These are phyloP conservation scores for Brassica incana DNA, from an alignment of 345 rosid species.

Conservation along the genomic window DNA sequence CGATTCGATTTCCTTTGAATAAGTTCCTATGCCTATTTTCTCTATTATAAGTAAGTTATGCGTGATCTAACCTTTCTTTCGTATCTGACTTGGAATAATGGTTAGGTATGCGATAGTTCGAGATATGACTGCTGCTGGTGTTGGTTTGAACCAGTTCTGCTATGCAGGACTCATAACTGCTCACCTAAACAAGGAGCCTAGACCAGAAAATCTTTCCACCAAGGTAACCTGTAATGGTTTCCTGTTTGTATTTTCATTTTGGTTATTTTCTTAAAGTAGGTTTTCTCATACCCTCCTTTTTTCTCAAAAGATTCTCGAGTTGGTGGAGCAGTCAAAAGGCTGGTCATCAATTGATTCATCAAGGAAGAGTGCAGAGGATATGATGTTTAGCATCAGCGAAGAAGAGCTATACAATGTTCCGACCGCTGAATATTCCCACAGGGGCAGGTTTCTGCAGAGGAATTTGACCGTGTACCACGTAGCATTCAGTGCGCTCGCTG, in stretches of 20 bases:
- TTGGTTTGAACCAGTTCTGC: slow-evolving; percentile 89
- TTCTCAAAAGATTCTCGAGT: slow-evolving; percentile 68
- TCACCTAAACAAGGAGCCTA: slow-evolving; percentile 69
- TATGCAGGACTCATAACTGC: slow-evolving; percentile 94
- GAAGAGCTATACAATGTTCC: slow-evolving; percentile 91
- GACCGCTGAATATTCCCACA: slow-evolving; percentile 65
- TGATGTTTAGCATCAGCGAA: slow-evolving; percentile 71
- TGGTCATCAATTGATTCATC: slow-evolving; percentile 80
- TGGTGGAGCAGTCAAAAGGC: slow-evolving; percentile 83
- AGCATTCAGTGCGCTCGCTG: slow-evolving; percentile 86
- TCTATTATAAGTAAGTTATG: neutral
- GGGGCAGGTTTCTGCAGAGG: slow-evolving; percentile 65
- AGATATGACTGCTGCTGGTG: slow-evolving; percentile 98
- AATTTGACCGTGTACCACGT: slow-evolving; percentile 73
- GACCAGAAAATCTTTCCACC: slow-evolving; percentile 60
- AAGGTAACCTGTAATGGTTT: slow-evolving; percentile 48
- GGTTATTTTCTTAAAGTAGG: neutral
- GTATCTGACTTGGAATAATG: slow-evolving; percentile 13
- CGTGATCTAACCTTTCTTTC: neutral
- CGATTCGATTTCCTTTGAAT: neutral
- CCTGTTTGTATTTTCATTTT: neutral
- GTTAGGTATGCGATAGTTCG: slow-evolving; percentile 82
- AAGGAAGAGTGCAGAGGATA: slow-evolving; percentile 59
- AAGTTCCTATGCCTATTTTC: neutral
- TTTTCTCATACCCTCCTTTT: slow-evolving; percentile 24